Evolutionary conservation across 2,329 filamentous ascomycete species (phyloP).

Genomic region (Fusarium robinianum): DNA sequence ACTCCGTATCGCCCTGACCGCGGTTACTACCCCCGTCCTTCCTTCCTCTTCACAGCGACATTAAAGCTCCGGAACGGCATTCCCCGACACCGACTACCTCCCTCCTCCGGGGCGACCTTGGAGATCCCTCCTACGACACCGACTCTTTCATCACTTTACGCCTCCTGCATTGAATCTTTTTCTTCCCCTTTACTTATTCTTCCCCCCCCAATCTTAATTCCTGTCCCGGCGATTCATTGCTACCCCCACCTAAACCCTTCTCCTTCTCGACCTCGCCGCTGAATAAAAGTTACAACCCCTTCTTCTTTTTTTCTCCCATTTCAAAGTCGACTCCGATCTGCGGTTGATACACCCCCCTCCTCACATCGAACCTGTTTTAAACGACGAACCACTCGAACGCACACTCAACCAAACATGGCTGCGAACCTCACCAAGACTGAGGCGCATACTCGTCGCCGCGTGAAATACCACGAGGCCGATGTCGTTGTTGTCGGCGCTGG

Average conservation of each 20-base stretch:
- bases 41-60: slow-evolving; percentile 21
- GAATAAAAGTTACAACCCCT: no score
- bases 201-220: neutral
- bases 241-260: neutral
- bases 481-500: slow-evolving; percentile 92
- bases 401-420: slow-evolving; percentile 36
- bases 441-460: slow-evolving; percentile 53
- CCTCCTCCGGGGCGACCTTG: no score
- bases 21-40: neutral
- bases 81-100: slow-evolving; percentile 21
- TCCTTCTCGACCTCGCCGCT: no score
- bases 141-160: slow-evolving; percentile 11
- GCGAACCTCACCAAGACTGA: slow-evolving; percentile 43
- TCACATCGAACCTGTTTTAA: slow-evolving; percentile 22
- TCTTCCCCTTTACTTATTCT: slow-evolving; percentile 3
- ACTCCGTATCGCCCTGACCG: neutral
- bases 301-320: slow-evolving; percentile 34
- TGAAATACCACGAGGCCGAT: slow-evolving; percentile 69
- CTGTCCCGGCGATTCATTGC: neutral
- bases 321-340: slow-evolving; percentile 20
- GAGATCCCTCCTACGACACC: slow-evolving; percentile 4
- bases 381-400: slow-evolving; percentile 8
- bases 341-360: slow-evolving; percentile 25
- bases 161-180: slow-evolving; percentile 1
- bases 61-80: slow-evolving; percentile 24